phyloP scores from a whole-genome alignment of 129 eudicot species.

The Artemisia tridentata region DNA sequence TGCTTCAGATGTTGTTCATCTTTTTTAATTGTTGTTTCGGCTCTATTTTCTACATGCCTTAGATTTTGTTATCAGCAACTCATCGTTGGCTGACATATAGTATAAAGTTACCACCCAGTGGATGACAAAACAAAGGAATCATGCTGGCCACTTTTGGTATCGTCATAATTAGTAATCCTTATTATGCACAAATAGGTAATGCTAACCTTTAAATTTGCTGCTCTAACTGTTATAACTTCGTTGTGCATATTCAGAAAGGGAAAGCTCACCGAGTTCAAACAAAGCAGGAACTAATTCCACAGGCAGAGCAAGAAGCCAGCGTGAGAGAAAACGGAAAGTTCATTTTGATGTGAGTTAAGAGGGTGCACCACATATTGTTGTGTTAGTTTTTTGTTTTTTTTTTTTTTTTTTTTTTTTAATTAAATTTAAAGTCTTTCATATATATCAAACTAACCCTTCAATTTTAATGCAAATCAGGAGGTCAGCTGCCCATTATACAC shows the following conservation, averaged over 20 bases:
- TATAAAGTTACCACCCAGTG: neutral
- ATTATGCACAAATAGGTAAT: constrained; percentile 12
- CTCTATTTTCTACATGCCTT: too few relatives aligned
- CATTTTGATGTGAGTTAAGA: constrained; percentile 57
- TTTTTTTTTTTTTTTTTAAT: neutral
- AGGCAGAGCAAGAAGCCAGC: constrained; percentile 45
- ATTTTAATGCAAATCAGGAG: constrained; percentile 34
- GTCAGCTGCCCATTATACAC: constrained; percentile 33
- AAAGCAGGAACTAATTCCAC: constrained; percentile 26
- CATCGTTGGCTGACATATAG: too few relatives aligned
- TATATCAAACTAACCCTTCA: neutral
- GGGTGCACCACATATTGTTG: neutral
- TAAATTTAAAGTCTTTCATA: neutral
- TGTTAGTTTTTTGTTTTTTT: neutral
- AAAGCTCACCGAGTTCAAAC: constrained; percentile 42
- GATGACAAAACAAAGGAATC: constrained; percentile 5
- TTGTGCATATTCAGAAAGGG: constrained; percentile 31
- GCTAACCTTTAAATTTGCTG: neutral
- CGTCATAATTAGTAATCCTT: neutral
- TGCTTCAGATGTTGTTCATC: too few relatives aligned
- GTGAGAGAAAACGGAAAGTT: constrained; percentile 45
- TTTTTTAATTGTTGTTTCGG: too few relatives aligned
- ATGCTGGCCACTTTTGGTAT: neutral
- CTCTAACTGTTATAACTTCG: neutral
- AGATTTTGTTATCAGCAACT: too few relatives aligned